Conservation (phyloP, 192 early-diverging fungal species). For the Diversispora epigaea region DNA sequence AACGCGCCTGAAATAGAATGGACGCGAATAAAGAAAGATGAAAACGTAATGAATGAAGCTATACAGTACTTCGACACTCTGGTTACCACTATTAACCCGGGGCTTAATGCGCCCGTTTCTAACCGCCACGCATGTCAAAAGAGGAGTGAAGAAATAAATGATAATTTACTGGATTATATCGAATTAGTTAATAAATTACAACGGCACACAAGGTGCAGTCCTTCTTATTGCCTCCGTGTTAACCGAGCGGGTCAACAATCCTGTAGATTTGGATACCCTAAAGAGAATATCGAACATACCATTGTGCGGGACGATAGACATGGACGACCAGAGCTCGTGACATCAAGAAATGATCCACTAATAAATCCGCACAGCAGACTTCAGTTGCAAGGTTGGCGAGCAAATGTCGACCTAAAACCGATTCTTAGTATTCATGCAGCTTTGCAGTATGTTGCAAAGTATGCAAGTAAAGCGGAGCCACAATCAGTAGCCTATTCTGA, state of each 20-base stretch:
- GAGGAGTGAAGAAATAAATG: neutral
- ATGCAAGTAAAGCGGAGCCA: no score
- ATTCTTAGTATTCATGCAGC: no score
- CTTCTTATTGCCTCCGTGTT: conserved; percentile 4
- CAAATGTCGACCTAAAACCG: no score
- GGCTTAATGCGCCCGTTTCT: conserved; percentile 1
- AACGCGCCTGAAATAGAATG: no score
- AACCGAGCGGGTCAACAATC: neutral
- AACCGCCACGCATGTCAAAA: conserved; percentile 2
- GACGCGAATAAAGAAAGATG: no score
- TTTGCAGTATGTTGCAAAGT: no score
- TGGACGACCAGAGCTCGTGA: neutral
- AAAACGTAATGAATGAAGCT: neutral
- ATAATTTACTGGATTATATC: conserved; percentile 13
- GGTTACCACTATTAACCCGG: conserved; percentile 16
- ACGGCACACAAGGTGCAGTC: no score
- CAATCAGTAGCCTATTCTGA: no score
- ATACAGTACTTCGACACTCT: neutral
- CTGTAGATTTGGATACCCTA: conserved; percentile 4
- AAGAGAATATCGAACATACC: neutral
- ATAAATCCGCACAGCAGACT: neutral
- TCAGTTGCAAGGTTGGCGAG: no score
- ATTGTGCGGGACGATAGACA: neutral
- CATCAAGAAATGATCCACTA: neutral
- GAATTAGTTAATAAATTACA: conserved; percentile 13